Conservation (phyloP, 73 alveolate genomes). For the Tetrahymena borealis region DNA sequence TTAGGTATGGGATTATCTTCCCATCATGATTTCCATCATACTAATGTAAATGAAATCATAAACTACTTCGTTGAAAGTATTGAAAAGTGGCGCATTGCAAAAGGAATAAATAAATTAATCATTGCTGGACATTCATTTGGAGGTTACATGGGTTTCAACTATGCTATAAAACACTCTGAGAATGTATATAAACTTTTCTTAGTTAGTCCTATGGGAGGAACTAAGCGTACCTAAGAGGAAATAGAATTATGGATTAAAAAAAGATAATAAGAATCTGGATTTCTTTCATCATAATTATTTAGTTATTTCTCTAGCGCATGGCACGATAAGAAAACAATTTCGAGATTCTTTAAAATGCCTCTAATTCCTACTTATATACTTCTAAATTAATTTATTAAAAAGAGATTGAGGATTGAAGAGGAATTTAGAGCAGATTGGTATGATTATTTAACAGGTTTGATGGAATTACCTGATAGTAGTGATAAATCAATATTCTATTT, state of each 20-base stretch:
- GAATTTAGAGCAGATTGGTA: not conserved
- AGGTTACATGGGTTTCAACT: not conserved
- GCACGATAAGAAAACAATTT: not conserved
- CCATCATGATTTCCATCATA: not conserved
- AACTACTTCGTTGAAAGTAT: not conserved
- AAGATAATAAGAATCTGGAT: not conserved
- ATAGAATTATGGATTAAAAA: not conserved
- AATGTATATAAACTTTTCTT: not conserved
- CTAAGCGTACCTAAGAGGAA: not conserved
- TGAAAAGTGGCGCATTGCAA: not conserved
- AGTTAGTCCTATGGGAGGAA: not conserved
- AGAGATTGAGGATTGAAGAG: not conserved
- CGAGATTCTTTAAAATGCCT: not conserved
- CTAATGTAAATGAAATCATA: not conserved
- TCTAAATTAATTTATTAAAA: not conserved
- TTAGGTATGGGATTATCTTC: not conserved
- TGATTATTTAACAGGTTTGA: not conserved
- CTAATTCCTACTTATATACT: not conserved
- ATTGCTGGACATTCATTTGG: not conserved
- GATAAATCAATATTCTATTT: not conserved
- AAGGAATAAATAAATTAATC: not conserved
- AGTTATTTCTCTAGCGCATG: not conserved
- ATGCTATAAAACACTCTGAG: not conserved
- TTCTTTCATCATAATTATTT: not conserved
- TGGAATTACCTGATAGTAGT: not conserved